Conservation (phyloP, 1,284 basidiomycete species). For the Cryptococcus depauperatus region DNA sequence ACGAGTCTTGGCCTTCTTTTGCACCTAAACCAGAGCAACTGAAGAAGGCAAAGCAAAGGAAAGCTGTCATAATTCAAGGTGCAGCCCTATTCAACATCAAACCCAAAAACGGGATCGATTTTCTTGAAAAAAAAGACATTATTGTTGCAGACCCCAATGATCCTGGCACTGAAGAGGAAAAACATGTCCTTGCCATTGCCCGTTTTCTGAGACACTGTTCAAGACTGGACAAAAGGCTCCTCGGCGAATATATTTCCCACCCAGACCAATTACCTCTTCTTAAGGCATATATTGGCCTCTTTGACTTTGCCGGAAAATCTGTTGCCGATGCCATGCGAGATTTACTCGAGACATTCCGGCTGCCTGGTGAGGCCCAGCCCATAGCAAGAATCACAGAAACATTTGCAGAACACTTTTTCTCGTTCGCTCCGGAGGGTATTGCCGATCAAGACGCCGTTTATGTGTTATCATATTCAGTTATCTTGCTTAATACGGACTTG, state of each 20-base stretch:
- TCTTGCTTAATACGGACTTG: conserved; percentile 96
- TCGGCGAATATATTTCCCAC: conserved; percentile 89
- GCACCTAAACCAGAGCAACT: conserved; percentile 56
- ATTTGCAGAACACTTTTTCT: conserved; percentile 87
- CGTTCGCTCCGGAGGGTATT: conserved; percentile 75
- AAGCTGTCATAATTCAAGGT: conserved; percentile 76
- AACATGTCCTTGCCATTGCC: conserved; percentile 50
- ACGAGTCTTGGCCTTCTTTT: conserved; percentile 57
- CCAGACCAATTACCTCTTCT: conserved; percentile 80
- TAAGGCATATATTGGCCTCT: conserved; percentile 77
- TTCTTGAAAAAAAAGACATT: conserved; percentile 77
- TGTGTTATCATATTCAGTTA: conserved; percentile 89
- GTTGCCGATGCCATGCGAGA: conserved; percentile 93
- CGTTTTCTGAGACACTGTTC: conserved; percentile 78
- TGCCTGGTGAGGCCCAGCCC: conserved; percentile 93
- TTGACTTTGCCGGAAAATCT: conserved; percentile 89
- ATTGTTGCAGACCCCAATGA: conserved; percentile 49
- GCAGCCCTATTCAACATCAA: conserved; percentile 89
- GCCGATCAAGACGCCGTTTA: conserved; percentile 89
- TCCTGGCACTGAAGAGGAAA: conserved; percentile 28
- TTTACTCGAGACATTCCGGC: conserved; percentile 83
- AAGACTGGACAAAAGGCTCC: conserved; percentile 81
- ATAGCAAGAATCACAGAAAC: conserved; percentile 91
- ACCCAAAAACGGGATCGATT: conserved; percentile 85
- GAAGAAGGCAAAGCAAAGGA: conserved; percentile 68